Evolutionary conservation across 108 stramenopile genomes (phyloP), one percentile per base, ranked within the genome.

Genomic region (Nannochloropsis salina): DNA sequence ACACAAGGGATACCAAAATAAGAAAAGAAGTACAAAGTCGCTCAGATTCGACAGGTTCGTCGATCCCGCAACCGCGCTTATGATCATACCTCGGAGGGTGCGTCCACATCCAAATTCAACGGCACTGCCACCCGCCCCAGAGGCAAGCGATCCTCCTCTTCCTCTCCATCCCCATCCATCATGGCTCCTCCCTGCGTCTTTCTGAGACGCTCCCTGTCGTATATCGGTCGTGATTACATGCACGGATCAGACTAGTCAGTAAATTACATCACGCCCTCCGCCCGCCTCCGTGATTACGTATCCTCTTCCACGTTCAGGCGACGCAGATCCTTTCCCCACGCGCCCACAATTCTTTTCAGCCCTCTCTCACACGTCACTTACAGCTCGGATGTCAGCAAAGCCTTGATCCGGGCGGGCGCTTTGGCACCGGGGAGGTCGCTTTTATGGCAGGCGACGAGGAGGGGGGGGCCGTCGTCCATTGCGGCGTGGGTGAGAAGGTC

Each of bases 381-480:
- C 82, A 82, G 82, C 18, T 82, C 82, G 10, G 10, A 18, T 43
- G 42, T 42, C 82, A 82, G 43, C 43, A 43, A 15, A 15, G 43
- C 15, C 10, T 18, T 10, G 42, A 82, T 18, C 43, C 82, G 10
- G 12, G 82, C 10, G 18, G 42, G 42, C 42, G 12, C 42, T 15
- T 43, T 42, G 82, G 82, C 82, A 82, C 82, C 18, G 12, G 82
- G 82, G 12, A 82, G 15, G 43, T 82, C 82, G 43, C 42, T 43
- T 18, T 82, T 82, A 18, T 82, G 42, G 82, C 82, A 82, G 42
- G 82, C 82, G 18, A 82, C 18, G 12, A 82, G 15, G 42, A 82
- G 12, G 42, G 42, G 42, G 12, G 82, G 43, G 12, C 82, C 42
- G 10, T 15, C 42, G 12, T 82, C 82, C 42, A 82, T 82, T 18